A percentile compares a stretch with the other conserved stretches of the same genome.
These are phyloP conservation scores for Mortierella polycephala DNA, from an alignment of 371 early-diverging fungal genomes.

Conservation along the genomic window DNA sequence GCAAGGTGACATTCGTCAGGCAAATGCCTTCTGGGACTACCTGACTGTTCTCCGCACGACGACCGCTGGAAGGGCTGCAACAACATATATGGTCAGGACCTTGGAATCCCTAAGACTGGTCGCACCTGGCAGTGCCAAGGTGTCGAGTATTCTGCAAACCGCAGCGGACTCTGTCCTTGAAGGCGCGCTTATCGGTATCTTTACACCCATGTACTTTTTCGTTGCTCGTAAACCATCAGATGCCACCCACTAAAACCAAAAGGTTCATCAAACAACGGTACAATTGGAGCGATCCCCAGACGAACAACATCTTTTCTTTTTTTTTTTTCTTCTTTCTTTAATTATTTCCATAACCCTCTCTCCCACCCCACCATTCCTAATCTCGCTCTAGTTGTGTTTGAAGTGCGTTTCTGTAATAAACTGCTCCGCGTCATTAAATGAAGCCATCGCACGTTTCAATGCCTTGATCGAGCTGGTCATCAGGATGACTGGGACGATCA, in stretches of 20 bases:
- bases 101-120: conserved; percentile 86
- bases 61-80: conserved; percentile 45
- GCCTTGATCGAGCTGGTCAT: conserved; percentile 28
- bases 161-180: conserved; percentile 85
- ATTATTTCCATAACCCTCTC: background rate
- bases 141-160: conserved; percentile 79
- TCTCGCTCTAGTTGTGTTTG: too few relatives aligned
- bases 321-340: background rate
- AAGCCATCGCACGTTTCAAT: conserved; percentile 3
- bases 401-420: background rate
- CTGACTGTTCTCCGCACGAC: conserved; percentile 65
- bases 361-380: too few relatives aligned
- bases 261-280: background rate
- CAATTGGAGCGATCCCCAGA: too few relatives aligned
- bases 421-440: background rate
- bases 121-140: conserved; percentile 85
- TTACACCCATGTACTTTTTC: conserved; percentile 96
- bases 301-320: background rate
- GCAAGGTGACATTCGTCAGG: conserved; percentile 68
- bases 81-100: conserved; percentile 51
- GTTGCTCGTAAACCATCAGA: conserved; percentile 84
- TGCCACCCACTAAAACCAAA: background rate
- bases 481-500: conserved; percentile 66
- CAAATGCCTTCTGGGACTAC: conserved; percentile 70
- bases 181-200: conserved; percentile 83